phyloP scores from a whole-genome alignment of 2,329 filamentous ascomycete genomes.

The Immersiporthe knoxdaviesiana region DNA sequence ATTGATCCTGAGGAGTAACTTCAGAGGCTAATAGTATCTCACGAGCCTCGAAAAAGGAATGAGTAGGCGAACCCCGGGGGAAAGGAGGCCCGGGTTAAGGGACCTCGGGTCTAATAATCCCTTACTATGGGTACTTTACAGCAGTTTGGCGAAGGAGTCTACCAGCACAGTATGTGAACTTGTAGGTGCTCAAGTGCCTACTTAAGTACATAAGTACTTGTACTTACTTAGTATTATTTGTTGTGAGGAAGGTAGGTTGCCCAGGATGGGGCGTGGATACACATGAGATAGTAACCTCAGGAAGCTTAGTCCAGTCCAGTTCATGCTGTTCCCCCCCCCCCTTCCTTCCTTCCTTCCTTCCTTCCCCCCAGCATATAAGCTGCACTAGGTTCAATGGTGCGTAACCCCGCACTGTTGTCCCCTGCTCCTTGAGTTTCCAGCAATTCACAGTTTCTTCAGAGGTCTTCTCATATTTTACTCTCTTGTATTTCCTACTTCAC shows the following conservation, averaged over 20 bases:
- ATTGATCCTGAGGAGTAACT: too few relatives aligned
- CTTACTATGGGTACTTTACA: too few relatives aligned
- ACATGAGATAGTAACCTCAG: not conserved
- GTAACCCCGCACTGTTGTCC: not conserved
- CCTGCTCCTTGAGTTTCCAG: not conserved
- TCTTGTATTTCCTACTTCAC: not conserved
- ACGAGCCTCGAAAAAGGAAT: not conserved
- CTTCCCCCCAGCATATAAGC: not conserved
- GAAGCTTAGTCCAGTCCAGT: not conserved
- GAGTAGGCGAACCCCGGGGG: not conserved
- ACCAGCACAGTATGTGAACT: too few relatives aligned
- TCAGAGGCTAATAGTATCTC: not conserved
- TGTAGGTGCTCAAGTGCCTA: too few relatives aligned
- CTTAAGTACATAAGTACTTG: too few relatives aligned
- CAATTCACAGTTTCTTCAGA: not conserved
- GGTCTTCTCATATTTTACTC: not conserved
- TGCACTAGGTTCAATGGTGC: not conserved
- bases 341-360: not conserved
- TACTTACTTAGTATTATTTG: too few relatives aligned
- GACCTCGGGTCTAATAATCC: too few relatives aligned
- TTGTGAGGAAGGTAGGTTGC: not conserved
- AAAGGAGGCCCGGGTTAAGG: too few relatives aligned
- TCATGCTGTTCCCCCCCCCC: too few relatives aligned
- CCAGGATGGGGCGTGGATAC: not conserved
- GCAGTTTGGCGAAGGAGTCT: too few relatives aligned